Percentiles rank a stretch among this genome's conserved stretches.
phyloP scores from a whole-genome alignment of 2,329 filamentous ascomycete genomes.

The Colletotrichum eleusines region DNA sequence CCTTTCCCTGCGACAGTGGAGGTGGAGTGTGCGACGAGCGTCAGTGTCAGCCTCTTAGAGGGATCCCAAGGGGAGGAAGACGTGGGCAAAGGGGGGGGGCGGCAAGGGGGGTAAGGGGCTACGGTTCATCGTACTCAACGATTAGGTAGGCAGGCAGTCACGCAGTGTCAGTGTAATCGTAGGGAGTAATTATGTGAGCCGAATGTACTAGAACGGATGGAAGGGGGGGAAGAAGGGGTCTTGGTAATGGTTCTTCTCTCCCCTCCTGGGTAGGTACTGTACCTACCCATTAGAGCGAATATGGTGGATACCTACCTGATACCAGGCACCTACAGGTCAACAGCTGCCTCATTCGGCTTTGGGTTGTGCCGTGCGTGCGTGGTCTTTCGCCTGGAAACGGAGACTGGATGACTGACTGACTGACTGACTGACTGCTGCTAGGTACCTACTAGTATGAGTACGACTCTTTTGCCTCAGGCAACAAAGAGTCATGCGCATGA shows the following conservation, averaged over 20 bases:
- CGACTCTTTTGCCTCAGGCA: conserved; percentile 31
- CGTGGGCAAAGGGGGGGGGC: too few relatives aligned
- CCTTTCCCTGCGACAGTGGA: conserved; percentile 27
- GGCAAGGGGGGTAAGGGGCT: too few relatives aligned
- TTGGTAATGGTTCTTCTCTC: too few relatives aligned
- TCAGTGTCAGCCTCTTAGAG: neutral
- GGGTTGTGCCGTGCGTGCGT: neutral
- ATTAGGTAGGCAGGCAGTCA: too few relatives aligned
- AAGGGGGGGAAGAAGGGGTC: too few relatives aligned
- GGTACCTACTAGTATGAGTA: too few relatives aligned
- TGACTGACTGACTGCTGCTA: too few relatives aligned
- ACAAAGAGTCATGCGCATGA: neutral
- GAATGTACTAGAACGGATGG: conserved; percentile 32
- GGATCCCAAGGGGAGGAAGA: neutral
- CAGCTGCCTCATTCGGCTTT: conserved; percentile 6
- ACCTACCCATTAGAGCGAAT: too few relatives aligned
- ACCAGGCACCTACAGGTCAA: neutral
- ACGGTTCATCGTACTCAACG: too few relatives aligned
- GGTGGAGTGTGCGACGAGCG: neutral
- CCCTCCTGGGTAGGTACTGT: too few relatives aligned
- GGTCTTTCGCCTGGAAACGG: neutral
- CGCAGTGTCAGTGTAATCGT: too few relatives aligned
- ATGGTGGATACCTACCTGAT: too few relatives aligned
- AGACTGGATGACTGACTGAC: neutral
- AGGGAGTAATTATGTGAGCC: neutral